A percentile compares a stretch with the other conserved stretches of the same genome.
phyloP scores from a whole-genome alignment of 202 grass and related monocot genomes.

The Eragrostis tef region DNA sequence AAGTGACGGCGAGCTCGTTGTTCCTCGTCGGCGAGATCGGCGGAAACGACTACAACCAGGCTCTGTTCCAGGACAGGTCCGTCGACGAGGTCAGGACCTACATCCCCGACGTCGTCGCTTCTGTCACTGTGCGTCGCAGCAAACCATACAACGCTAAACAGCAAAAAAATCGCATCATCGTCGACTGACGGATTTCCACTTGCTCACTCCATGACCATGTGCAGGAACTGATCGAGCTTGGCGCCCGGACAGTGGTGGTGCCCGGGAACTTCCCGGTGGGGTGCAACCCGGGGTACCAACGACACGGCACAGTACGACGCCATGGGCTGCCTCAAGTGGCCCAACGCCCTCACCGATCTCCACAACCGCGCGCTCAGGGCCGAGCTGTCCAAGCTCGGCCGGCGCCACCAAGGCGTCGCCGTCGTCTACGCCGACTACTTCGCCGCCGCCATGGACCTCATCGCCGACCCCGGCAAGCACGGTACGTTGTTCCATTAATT shows the following conservation, averaged over 20 bases:
- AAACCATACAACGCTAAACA: neutral
- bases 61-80: slow-evolving; percentile 46
- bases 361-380: slow-evolving; percentile 51
- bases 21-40: slow-evolving; percentile 73
- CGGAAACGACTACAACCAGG: slow-evolving; percentile 76
- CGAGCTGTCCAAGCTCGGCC: slow-evolving; percentile 6
- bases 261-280: slow-evolving; percentile 56
- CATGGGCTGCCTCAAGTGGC: slow-evolving; percentile 59
- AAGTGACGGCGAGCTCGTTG: slow-evolving; percentile 46
- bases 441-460: slow-evolving; percentile 33
- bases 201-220: neutral
- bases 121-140: slow-evolving; percentile 29
- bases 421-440: slow-evolving; percentile 64
- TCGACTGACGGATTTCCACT: too few species aligned
- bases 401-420: neutral
- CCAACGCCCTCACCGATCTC: slow-evolving; percentile 48
- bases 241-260: slow-evolving; percentile 50
- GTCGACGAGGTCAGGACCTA: slow-evolving; percentile 53
- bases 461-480: slow-evolving; percentile 36
- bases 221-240: slow-evolving; percentile 58
- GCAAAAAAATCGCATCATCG: neutral
- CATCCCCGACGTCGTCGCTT: slow-evolving; percentile 53
- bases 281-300: slow-evolving; percentile 47
- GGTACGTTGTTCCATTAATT: too few species aligned
- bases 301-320: slow-evolving; percentile 47